phyloP scores from a whole-genome alignment of 2,329 filamentous ascomycete genomes.

The Phoma sp. region DNA sequence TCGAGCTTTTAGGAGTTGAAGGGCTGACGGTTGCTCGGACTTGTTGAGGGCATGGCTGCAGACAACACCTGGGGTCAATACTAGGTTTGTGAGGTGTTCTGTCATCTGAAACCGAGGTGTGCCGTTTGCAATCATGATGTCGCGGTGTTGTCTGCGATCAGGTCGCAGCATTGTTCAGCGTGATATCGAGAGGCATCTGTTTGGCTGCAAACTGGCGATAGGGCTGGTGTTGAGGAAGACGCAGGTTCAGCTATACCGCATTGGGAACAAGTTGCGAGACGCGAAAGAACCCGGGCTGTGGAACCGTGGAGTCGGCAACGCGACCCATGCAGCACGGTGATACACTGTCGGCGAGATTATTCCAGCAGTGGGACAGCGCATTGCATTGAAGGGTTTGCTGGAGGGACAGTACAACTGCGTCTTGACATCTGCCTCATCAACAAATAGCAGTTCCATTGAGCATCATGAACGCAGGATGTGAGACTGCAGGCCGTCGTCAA shows the following conservation, averaged over 20 bases:
- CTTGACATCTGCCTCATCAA: not conserved
- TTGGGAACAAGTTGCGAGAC: slow-evolving; percentile 20
- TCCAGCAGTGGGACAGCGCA: slow-evolving; percentile 4
- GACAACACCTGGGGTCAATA: not conserved
- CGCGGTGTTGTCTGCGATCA: slow-evolving; percentile 1
- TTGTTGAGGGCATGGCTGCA: not conserved
- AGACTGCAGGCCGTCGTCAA: slow-evolving; percentile 9
- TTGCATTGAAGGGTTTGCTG: not conserved
- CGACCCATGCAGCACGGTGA: slow-evolving; percentile 10
- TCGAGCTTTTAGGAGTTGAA: not conserved
- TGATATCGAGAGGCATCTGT: slow-evolving; percentile 20
- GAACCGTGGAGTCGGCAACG: slow-evolving; percentile 17
- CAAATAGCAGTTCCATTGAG: not conserved
- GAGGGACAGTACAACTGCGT: not conserved
- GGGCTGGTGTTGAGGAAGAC: slow-evolving; percentile 32
- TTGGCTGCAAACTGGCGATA: slow-evolving; percentile 21
- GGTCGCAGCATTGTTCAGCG: slow-evolving; percentile 4
- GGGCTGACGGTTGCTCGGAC: not conserved
- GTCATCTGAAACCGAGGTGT: slow-evolving; percentile 21
- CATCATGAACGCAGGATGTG: not conserved
- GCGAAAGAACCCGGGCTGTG: slow-evolving; percentile 17
- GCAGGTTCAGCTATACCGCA: slow-evolving; percentile 6
- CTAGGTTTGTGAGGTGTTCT: not conserved
- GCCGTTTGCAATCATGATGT: slow-evolving; percentile 8
- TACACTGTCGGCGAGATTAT: slow-evolving; percentile 7